These are phyloP conservation scores for Oropetium thomaeum DNA, from an alignment of 176 grass and related monocot genomes.

Conservation along the genomic window DNA sequence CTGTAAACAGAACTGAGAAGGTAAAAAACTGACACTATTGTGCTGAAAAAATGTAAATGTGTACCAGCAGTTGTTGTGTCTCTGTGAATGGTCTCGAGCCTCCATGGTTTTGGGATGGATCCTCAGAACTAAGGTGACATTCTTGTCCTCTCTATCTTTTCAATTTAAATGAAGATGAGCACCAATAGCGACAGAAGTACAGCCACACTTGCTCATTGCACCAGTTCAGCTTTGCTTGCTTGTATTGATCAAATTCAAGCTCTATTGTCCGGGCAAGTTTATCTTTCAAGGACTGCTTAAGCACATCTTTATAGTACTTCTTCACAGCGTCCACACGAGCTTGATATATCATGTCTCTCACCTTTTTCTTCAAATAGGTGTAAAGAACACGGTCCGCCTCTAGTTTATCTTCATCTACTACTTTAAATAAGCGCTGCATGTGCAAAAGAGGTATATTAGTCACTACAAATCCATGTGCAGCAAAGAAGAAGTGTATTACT, in stretches of 20 bases:
- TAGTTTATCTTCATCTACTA: background rate
- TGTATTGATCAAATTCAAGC: background rate
- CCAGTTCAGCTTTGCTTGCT: background rate
- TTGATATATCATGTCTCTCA: background rate
- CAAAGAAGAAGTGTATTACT: too few species aligned
- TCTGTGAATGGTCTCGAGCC: background rate
- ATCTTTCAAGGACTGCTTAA: background rate
- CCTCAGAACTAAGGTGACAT: background rate
- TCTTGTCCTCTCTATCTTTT: background rate
- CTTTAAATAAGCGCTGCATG: background rate
- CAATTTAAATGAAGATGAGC: background rate
- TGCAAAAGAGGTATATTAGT: too few species aligned
- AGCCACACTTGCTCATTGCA: background rate
- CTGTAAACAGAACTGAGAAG: too few species aligned
- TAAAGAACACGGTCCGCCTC: background rate
- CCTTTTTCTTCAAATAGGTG: background rate
- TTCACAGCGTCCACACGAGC: background rate
- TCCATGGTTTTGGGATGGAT: slow-evolving; percentile 1
- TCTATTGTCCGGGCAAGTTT: background rate
- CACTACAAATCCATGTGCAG: too few species aligned
- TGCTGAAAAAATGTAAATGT: too few species aligned
- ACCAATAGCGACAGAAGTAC: background rate
- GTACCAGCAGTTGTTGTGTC: background rate
- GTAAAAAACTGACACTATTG: too few species aligned
- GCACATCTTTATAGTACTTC: background rate